Base-by-base conservation (phyloP, 148 eudicot species). In the Camellia granthamiana region DNA sequence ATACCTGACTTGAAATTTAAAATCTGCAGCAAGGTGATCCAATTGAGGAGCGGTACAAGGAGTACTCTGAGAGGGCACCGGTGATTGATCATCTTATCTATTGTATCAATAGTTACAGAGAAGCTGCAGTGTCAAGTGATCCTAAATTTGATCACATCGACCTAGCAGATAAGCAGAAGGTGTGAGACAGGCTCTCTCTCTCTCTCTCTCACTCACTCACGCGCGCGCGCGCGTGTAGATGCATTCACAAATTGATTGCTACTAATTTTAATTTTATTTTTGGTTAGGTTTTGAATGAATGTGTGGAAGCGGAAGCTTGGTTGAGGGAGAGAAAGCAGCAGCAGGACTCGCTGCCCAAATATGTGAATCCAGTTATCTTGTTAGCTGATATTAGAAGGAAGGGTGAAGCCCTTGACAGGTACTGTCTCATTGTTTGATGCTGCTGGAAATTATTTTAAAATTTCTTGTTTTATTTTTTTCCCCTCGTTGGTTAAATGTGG, bases 131-230 rank as follows among this genome's bases (percentile, higher is more conserved):
- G 81, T 91, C 97, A 6, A 83, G 42, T 75, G 98, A 95, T 85
- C 79, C 94, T 63, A 91, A 90, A 83, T 95, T 88, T 79, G 98
- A 95, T 21, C 98, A 95, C 78, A 93, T 95, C 78, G 98, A 93
- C 43, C 12, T 85, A 51, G 76, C 85, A 11, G 98, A 95, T 54
- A 95, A 88, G 80, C 93, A 95, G 71, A 95, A 95, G 96, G 98
- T 93, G 75, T 19, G 63, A 2, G 7, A 46, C 7, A 13, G 46
- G 14, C 46, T 42, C 47, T 66, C 47, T 65, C 51, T 18, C 73
- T 15, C 58, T 43, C 12, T 59, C 60, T 41, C 61, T 58, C 64
- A 38, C 18, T 6, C 38, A 3, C 38, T 64, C 15, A n/a, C 61
- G 0, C 49, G 6, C 21, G 38, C 47, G 56, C 18, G 6, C 19